A percentile compares a stretch with the other conserved stretches of the same genome.
Evolutionary conservation across 257 asterid species (phyloP).

Genomic region (Ilex asprella): DNA sequence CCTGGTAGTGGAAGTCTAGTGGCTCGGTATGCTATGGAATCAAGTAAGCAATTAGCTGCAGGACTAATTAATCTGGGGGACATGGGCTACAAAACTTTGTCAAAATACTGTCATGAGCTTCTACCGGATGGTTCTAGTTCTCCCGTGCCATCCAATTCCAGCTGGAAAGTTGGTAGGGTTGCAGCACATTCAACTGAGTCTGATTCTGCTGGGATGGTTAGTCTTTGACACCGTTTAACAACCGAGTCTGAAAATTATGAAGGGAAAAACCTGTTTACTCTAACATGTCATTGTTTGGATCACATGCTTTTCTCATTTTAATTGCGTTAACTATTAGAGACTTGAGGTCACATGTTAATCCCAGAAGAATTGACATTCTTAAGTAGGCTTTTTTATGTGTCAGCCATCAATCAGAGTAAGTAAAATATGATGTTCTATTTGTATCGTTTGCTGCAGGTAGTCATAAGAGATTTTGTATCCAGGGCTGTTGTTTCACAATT

Average conservation of each 20-base stretch:
- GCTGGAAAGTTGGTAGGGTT: constrained; percentile 37
- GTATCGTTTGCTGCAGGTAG: constrained; percentile 24
- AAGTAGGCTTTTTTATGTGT: not conserved
- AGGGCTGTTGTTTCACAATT: constrained; percentile 38
- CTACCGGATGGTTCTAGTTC: constrained; percentile 41
- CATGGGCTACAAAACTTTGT: constrained; percentile 39
- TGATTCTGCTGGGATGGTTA: constrained; percentile 43
- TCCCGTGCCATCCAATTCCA: constrained; percentile 28
- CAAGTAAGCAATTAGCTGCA: constrained; percentile 44
- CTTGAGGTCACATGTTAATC: no score
- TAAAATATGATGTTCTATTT: constrained; percentile 3
- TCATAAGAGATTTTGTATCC: constrained; percentile 36
- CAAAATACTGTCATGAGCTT: constrained; percentile 42
- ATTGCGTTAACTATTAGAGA: no score
- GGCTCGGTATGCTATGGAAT: constrained; percentile 51
- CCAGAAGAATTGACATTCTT: no score
- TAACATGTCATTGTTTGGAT: no score
- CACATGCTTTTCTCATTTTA: no score
- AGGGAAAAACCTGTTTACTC: not conserved
- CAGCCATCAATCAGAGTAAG: not conserved
- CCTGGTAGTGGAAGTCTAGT: constrained; percentile 43
- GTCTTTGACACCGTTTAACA: not conserved
- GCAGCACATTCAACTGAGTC: constrained; percentile 30
- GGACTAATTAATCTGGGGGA: constrained; percentile 47
- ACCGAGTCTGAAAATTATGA: no score